Evolutionary conservation across 2,329 filamentous ascomycete species (phyloP), one percentile per base, ranked within the genome.

Genomic region (Onygenales sp.): DNA sequence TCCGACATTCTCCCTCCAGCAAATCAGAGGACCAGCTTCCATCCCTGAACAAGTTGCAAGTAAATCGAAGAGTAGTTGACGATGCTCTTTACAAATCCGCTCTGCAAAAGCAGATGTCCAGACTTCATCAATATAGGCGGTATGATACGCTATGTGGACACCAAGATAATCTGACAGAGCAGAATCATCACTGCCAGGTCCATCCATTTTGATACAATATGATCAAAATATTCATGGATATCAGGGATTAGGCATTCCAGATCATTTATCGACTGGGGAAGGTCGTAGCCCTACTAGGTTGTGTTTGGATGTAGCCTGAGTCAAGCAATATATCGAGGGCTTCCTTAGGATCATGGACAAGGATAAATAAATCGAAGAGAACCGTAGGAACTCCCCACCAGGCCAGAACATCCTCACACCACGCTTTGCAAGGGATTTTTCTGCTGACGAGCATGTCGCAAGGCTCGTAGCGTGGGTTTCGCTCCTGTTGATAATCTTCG

Each of bases 341-440:
- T 35, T 49, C 17, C 7, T 13, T 35, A 3, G 46, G 27, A 1
- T 49, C 46, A 4, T 8, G 27, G 14, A 49, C 46, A 14, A 49
- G 46, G 5, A 64, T 43, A 42, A 61, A 52, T 2, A 63, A 44
- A 32, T 58, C 53, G 54, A 63, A 64, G 10, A 64, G 54, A 13
- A 56, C 55, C n/a, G 60, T 63, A 5, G 60, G 59, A 7, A 63
- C 62, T 10, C 58, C 61, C 46, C 62, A 58, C 2, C 49, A 31
- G n/a, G 43, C 57, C 38, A 64, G 41, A 14, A 61, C 61, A 48
- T 64, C 32, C 57, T 61, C 50, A 47, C 52, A 42, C 54, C 54
- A 44, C 46, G 60, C 11, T n/a, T 51, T 50, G 35, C 54, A 58
- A 6, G 56, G 54, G 1, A 59, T 57, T 5, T 48, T 38, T 31